These are phyloP conservation scores for Thymus mandschuricus DNA, from an alignment of 257 asterid genomes.

Conservation along the genomic window DNA sequence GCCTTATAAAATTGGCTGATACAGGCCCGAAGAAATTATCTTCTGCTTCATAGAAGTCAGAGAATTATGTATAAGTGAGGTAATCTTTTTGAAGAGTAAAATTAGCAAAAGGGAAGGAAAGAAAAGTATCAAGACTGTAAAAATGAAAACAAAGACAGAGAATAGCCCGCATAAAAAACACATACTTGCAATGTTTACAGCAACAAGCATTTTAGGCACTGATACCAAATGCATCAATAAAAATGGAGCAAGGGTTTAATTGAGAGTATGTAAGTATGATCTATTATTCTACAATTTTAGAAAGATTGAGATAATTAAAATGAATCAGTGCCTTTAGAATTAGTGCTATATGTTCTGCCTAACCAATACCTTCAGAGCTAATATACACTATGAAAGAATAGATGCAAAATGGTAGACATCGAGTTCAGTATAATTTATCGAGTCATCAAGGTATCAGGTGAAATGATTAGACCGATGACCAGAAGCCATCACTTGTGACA, in stretches of 20 bases:
- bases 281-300: neutral
- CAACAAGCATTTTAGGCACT: conserved; percentile 2
- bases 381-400: neutral
- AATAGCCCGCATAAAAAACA: conserved; percentile 6
- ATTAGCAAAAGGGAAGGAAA: conserved; percentile 16
- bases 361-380: conserved; percentile 10
- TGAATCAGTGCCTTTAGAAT: conserved; percentile 2
- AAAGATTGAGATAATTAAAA: conserved; percentile 10
- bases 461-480: neutral
- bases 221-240: neutral
- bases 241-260: neutral
- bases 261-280: neutral
- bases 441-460: neutral
- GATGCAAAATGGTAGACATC: neutral
- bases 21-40: conserved; percentile 95
- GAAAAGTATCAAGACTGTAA: conserved; percentile 15
- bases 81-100: conserved; percentile 19
- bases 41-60: conserved; percentile 53
- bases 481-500: neutral
- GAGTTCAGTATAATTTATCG: conserved; percentile 6
- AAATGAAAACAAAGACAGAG: conserved; percentile 23
- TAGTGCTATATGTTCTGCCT: neutral
- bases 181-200: neutral
- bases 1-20: conserved; percentile 85
- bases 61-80: conserved; percentile 24